A percentile compares a stretch with the other conserved stretches of the same genome.
Evolutionary conservation across 305 asterid genomes (phyloP).

Genomic region (Ruellia speciosa): DNA sequence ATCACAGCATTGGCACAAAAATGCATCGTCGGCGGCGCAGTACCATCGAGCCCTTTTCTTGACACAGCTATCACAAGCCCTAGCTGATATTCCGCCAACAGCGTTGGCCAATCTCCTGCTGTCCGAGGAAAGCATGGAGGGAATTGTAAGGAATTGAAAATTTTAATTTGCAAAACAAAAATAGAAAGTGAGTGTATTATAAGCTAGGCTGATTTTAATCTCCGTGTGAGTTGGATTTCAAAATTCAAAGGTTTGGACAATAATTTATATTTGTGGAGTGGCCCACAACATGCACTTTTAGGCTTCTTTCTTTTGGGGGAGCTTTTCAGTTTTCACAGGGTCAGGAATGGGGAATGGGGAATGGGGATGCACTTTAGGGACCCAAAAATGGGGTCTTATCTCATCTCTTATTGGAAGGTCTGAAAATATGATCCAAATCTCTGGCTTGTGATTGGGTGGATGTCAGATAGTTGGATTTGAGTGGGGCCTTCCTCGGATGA

Average conservation of each 20-base stretch:
- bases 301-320: background rate
- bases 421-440: conserved; percentile 32
- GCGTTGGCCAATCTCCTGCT: conserved; percentile 36
- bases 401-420: conserved; percentile 40
- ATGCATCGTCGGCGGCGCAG: conserved; percentile 83
- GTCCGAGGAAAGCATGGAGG: conserved; percentile 28
- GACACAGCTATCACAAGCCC: conserved; percentile 74
- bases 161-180: background rate
- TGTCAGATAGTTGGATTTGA: conserved; percentile 33
- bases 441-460: conserved; percentile 41
- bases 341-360: conserved; percentile 5
- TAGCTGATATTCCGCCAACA: conserved; percentile 53
- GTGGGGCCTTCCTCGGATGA: conserved; percentile 1
- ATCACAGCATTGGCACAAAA: conserved; percentile 69
- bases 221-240: conserved; percentile 6
- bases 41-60: conserved; percentile 66
- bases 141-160: conserved; percentile 13
- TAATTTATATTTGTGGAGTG: conserved; percentile 26
- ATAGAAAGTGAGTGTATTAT: no score
- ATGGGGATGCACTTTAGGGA: conserved; percentile 25
- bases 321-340: conserved; percentile 15
- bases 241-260: conserved; percentile 23
- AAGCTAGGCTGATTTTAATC: no score
- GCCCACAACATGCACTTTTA: conserved; percentile 46
- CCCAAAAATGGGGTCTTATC: conserved; percentile 47